phyloP scores from a whole-genome alignment of 169 alveolate species.

The Eimeria necatrix region DNA sequence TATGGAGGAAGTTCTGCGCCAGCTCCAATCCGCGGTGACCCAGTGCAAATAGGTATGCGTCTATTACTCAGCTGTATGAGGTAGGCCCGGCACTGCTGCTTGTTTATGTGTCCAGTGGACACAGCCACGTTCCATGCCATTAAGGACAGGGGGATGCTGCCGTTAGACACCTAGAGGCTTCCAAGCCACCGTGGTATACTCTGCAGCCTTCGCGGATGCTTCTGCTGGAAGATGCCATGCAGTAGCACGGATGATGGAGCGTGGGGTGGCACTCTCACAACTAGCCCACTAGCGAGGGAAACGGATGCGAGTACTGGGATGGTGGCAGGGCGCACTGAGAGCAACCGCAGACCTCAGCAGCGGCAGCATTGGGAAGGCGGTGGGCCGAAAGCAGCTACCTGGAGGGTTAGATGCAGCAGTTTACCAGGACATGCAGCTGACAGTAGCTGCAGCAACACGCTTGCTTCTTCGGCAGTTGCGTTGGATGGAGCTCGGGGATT shows the following conservation, averaged over 20 bases:
- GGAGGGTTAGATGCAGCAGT: background rate
- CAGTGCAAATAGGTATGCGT: background rate
- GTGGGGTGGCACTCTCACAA: conserved; percentile 58
- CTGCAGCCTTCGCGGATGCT: background rate
- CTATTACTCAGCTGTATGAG: background rate
- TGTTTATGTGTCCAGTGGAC: background rate
- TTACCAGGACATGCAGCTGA: background rate
- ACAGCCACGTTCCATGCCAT: background rate
- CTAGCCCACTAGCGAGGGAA: conserved; percentile 34
- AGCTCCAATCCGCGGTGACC: background rate
- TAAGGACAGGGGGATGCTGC: background rate
- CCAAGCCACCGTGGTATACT: background rate
- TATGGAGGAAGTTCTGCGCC: background rate
- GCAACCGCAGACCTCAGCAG: conserved; percentile 16
- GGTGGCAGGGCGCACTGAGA: background rate
- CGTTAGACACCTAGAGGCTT: background rate
- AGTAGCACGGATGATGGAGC: conserved; percentile 73
- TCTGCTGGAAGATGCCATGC: conserved; percentile 64
- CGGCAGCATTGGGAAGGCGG: conserved; percentile 20
- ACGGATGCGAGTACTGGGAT: background rate
- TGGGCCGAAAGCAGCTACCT: background rate
- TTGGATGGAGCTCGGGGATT: background rate
- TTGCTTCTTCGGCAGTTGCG: background rate
- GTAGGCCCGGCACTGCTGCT: background rate
- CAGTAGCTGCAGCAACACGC: background rate